These are phyloP conservation scores for Huntiella abstrusa DNA, from an alignment of 2,329 filamentous ascomycete genomes.

Conservation along the genomic window DNA sequence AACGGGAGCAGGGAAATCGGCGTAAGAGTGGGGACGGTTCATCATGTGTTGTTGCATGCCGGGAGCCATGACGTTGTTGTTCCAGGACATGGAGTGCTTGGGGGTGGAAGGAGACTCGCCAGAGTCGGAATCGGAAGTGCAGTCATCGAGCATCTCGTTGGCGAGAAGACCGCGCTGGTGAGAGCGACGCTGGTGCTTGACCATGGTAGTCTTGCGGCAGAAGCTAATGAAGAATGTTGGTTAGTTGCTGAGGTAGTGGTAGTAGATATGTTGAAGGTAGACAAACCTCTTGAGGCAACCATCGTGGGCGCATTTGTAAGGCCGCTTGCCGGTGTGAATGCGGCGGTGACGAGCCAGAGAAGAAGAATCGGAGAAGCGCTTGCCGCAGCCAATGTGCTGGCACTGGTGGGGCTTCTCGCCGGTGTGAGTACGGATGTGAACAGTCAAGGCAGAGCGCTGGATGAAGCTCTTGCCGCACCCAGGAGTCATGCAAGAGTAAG, in stretches of 20 bases:
- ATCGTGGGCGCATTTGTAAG: slow-evolving; percentile 41
- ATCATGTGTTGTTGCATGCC: slow-evolving; percentile 22
- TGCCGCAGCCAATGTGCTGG: slow-evolving; percentile 44
- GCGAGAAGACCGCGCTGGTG: slow-evolving; percentile 40
- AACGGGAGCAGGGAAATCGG: slow-evolving; percentile 34
- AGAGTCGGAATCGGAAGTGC: slow-evolving; percentile 35
- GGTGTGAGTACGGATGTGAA: slow-evolving; percentile 52
- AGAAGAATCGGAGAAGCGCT: slow-evolving; percentile 52
- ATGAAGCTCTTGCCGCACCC: slow-evolving; percentile 54
- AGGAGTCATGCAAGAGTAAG: slow-evolving; percentile 40
- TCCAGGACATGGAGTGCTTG: slow-evolving; percentile 34
- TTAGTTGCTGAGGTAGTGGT: slow-evolving; percentile 4
- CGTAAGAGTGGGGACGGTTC: slow-evolving; percentile 35
- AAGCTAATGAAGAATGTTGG: slow-evolving; percentile 30
- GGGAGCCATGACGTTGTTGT: slow-evolving; percentile 22
- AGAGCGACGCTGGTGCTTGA: slow-evolving; percentile 44
- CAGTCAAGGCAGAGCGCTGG: slow-evolving; percentile 49
- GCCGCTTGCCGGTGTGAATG: slow-evolving; percentile 48
- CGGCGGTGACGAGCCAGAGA: slow-evolving; percentile 45
- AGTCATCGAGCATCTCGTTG: slow-evolving; percentile 34
- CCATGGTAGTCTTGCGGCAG: slow-evolving; percentile 54
- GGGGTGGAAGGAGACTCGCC: slow-evolving; percentile 42
- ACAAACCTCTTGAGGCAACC: slow-evolving; percentile 42
- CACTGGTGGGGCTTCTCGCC: slow-evolving; percentile 56
- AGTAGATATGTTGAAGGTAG: too few species aligned